These are phyloP conservation scores for Globisporangium sylvaticum DNA, from an alignment of 352 stramenopile genomes.

Conservation along the genomic window DNA sequence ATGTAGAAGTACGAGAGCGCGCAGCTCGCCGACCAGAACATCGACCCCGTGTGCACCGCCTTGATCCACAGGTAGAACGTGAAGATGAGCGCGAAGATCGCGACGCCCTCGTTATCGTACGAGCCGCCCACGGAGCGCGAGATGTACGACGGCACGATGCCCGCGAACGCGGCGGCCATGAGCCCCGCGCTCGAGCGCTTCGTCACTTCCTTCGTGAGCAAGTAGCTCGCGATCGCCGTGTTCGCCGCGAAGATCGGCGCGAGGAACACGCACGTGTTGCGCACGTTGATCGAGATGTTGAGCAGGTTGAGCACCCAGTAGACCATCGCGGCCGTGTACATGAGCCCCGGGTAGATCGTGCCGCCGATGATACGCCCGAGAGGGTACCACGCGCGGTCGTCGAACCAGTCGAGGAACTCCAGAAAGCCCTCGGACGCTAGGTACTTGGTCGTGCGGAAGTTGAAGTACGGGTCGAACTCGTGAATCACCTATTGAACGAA, in stretches of 20 bases:
- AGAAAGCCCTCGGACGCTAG: slow-evolving; percentile 92
- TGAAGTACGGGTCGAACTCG: slow-evolving; percentile 96
- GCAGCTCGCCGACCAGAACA: slow-evolving; percentile 78
- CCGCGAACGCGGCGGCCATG: slow-evolving; percentile 93
- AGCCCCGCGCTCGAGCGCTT: slow-evolving; percentile 86
- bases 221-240: slow-evolving; percentile 86
- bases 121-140: slow-evolving; percentile 95
- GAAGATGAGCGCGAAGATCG: slow-evolving; percentile 97
- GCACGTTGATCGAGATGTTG: slow-evolving; percentile 91
- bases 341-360: slow-evolving; percentile 92
- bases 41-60: slow-evolving; percentile 88
- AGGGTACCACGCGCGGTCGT: slow-evolving; percentile 94
- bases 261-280: slow-evolving; percentile 91
- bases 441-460: slow-evolving; percentile 98
- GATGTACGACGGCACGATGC: slow-evolving; percentile 96
- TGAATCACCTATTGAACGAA: slow-evolving; percentile 66
- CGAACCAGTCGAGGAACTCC: slow-evolving; percentile 98
- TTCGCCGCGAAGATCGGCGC: slow-evolving; percentile 88
- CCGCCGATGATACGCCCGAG: slow-evolving; percentile 90
- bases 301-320: slow-evolving; percentile 90
- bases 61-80: slow-evolving; percentile 98
- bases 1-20: slow-evolving; percentile 97
- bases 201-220: slow-evolving; percentile 90
- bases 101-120: slow-evolving; percentile 98
- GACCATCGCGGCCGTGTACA: slow-evolving; percentile 86